Evolutionary conservation across 371 early-diverging fungal species (phyloP), one percentile per base, ranked within the genome.

Genomic region (Vittaforma corneae): DNA sequence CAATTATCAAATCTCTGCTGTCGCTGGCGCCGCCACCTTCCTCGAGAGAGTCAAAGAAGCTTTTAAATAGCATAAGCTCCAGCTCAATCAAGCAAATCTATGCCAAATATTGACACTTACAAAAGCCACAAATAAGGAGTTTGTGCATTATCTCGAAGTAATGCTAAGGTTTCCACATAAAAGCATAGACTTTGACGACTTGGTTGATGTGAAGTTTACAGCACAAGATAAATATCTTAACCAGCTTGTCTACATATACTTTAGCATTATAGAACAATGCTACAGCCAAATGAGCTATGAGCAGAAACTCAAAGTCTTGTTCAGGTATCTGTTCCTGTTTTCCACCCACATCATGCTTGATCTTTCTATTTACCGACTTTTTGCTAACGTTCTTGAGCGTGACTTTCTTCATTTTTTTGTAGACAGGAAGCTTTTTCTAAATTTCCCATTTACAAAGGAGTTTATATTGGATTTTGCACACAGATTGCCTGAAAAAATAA

Each of bases 101-200:
- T n/a, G 28, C 59, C 51, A n/a, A 6, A 52, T 40, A 9, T 9
- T 55, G 6, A 6, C 9, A 9, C 55, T 24, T 34, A 32, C 6
- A 24, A 55, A 55, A 48, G 4, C 58, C 14, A 18, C 57, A 24
- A 65, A 59, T 30, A 65, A 65, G 53, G 65, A 65, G 4, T 4
- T 52, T 5, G 3, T 65, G 6, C 50, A 62, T 29, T 58, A 59
- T 34, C 22, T 65, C 6, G 20, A 18, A 9, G 38, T 65, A 11
- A 37, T 65, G 28, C 5, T 35, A 22, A 38, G 37, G n/a, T 40
- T 11, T 50, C 57, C 57, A 28, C 11, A 32, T 34, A 26, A n/a
- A 20, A n/a, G 6, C 20, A 18, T 65, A 35, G 54, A 57, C 28
- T 1, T 42, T 9, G 60, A 32, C 4, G 5, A 2, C 6, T 6